Base-by-base conservation (phyloP, 2,329 filamentous ascomycete genomes). In the Colletotrichum trifolii region DNA sequence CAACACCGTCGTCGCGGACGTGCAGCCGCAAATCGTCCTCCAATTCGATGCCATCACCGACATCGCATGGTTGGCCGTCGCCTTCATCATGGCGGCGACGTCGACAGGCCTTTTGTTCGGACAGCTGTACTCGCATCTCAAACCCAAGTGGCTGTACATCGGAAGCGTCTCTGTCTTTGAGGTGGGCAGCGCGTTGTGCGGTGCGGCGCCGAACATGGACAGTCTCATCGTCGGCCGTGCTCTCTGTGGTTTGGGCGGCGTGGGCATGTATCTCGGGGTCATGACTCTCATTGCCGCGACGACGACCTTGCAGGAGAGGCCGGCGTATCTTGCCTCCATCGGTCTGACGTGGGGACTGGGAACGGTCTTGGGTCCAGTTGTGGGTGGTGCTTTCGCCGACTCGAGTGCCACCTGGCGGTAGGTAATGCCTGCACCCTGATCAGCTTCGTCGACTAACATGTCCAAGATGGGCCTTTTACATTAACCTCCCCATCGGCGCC, bases 401-500 rank as follows among this genome's bases (percentile, higher is more conserved):
- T 76, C 70, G 7, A 68, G 71, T 3, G 79, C 76, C 1, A 76
- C 73, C 1, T 83, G 81, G 81, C 65, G 81, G 64, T 56, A 15
- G 46, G 50, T 34, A 6, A 25, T 2, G n/a, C 40, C n/a, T 15
- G 39, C 0, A 2, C 36, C 2, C 11, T 9, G 6, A 12, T 42
- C 1, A 35, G n/a, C 8, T 35, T 10, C 13, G 34, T 1, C 13
- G 10, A 25, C 58, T 65, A 2, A 65, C 45, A 1, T 8, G 4
- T 0, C 13, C 2, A 4, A 65, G 63, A 3, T 81, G 76, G 76
- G 73, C 74, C 1, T 81, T 81, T 54, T 88, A 88, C 66, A 83
- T 87, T 71, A 87, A 87, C 64, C 74, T 87, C 6, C 74, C 82
- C 52, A 81, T 81, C n/a, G 83, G 74, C 12, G 81, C 71, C 7